Evolutionary conservation across 768 basidiomycete species (phyloP), one percentile per base, ranked within the genome.

Genomic region (Boletellus ananas): DNA sequence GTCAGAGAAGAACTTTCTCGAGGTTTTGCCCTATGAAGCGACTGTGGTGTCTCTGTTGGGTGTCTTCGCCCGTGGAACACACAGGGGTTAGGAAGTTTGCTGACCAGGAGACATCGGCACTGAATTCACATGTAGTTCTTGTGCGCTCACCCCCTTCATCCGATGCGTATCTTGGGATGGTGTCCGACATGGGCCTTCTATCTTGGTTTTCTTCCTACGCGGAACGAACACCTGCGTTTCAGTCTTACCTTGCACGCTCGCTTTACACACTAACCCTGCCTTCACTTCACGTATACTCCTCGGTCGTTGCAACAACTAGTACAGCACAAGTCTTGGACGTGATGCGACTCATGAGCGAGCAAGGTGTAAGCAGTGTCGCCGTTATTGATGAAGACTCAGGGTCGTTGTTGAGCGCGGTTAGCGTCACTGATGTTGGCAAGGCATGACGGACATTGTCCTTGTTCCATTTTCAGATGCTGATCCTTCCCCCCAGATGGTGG

Each of bases 271-370:
- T 85, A 25, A 71, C 78, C 7, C 76, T 87, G 33, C 87, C 85
- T 18, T 88, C 83, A 6, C 66, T 89, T 5, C 76, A 83, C 54
- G 71, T 87, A 34, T 79, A 83, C 57, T 59, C 74, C 2, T 76
- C 81, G 1, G 83, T 91, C 16, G 73, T 91, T 9, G 79, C 86
- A 7, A 71, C 81, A 5, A 75, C 75, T 5, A 80, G 85, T 38
- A 74, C 72, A 14, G 79, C 80, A 2, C 77, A 77, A 17, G 84
- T 90, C 21, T 70, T 90, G 43, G 85, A 89, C 63, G 88, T 88
- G 6, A 92, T 92, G 90, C 80, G 75, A 51, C 72, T 87, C 25
- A 90, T 92, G 89, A 89, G 87, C 58, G 87, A 89, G 52, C 79
- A 86, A 60, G 90, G 90, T 20, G 87, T 92, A 21, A 90, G 88